Evolutionary conservation across 1,284 basidiomycete species (phyloP), one percentile per base, ranked within the genome.

Genomic region (Apiotrichum akiyoshidainum): DNA sequence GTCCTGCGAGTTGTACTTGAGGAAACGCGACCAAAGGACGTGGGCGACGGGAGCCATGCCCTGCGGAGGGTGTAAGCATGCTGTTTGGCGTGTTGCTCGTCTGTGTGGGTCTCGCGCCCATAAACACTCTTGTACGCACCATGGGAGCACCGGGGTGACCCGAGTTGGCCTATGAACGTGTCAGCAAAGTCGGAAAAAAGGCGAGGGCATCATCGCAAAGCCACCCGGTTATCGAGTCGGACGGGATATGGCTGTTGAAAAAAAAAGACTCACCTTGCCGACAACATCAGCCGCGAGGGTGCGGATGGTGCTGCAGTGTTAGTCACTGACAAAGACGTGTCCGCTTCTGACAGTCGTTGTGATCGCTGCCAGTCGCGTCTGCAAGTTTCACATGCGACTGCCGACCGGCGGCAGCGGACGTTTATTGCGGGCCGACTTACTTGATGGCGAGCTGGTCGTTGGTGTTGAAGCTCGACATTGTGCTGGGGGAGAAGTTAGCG

Each of bases 121-220:
- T 31, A 31, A 31, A 22, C 39, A 22, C 37, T 5, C 11, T 26
- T 54, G 2, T 59, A 72, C 79, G 73, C 70, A 69, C 80, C 90
- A 94, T 88, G 55, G 92, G 92, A 50, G 91, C 92, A 79, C 90
- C 90, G 61, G 90, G 91, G 80, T 93, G 90, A 63, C 91, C 91
- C 69, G 90, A 93, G 85, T 95, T 95, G 72, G 92, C 87, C 80
- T 90, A 85, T 60, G 78, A 52, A 60, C 31, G 46, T 51, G 46
- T 57, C 22, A 57, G 42, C 33, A 33, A n/a, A 19, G 12, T 13
- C 33, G 10, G 34, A 37, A 22, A 49, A 49, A 37, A 11, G 11
- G n/a, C n/a, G n/a, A n/a, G n/a, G n/a, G 26, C 13, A 10, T 5
- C 26, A 8, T n/a, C 21, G n/a, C 19, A 12, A 34, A 51, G 44